These are phyloP conservation scores for Trypanosoma caninum DNA, from an alignment of 208 protist genomes.

Conservation along the genomic window DNA sequence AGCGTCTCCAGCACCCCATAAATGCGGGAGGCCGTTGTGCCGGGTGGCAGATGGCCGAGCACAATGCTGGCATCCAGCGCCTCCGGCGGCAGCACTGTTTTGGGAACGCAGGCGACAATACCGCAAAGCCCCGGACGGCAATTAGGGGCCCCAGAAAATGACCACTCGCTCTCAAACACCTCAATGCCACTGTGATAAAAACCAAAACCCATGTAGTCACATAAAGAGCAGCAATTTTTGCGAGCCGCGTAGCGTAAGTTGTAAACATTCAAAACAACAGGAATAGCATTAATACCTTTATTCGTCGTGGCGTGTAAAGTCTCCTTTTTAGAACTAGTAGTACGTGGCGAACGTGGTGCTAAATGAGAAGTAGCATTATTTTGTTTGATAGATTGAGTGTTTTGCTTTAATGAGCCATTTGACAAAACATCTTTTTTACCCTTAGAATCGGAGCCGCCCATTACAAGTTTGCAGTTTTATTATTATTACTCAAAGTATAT, in stretches of 20 bases:
- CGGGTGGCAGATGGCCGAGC: conserved; percentile 46
- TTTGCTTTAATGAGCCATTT: no score
- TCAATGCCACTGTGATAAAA: conserved; percentile 67
- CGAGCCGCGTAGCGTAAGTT: conserved; percentile 19
- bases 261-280: conserved; percentile 25
- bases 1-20: conserved; percentile 27
- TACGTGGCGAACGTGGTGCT: no score
- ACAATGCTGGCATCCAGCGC: conserved; percentile 53
- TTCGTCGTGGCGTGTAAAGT: no score
- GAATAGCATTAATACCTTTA: no score
- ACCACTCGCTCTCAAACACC: conserved; percentile 62
- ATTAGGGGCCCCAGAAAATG: conserved; percentile 34
- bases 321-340: no score
- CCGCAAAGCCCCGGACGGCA: conserved; percentile 27
- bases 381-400: no score
- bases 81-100: conserved; percentile 31
- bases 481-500: neutral
- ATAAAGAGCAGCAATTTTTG: neutral
- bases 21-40: conserved; percentile 19
- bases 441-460: neutral
- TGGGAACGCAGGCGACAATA: conserved; percentile 23
- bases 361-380: no score
- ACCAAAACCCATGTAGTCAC: conserved; percentile 42
- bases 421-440: no score
- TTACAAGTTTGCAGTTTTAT: neutral